These are phyloP conservation scores for Aureobasidium sp. DNA, from an alignment of 2,329 filamentous ascomycete genomes.

Conservation along the genomic window DNA sequence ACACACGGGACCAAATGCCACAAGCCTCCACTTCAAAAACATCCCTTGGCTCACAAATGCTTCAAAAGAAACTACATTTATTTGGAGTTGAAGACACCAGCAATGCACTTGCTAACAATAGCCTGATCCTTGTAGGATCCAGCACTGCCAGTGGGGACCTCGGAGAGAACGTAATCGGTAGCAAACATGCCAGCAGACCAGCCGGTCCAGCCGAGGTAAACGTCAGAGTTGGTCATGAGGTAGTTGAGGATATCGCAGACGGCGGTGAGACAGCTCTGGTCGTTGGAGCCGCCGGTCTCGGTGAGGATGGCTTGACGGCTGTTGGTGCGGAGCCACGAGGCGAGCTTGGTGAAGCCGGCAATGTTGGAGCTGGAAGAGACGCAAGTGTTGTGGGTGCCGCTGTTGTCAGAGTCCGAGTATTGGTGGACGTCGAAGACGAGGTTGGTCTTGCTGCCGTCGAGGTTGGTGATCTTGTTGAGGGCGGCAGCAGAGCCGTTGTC, in stretches of 20 bases:
- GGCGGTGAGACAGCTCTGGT: conserved; percentile 28
- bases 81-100: conserved; percentile 23
- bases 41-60: too few relatives aligned
- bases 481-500: conserved; percentile 25
- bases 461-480: conserved; percentile 24
- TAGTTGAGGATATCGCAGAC: conserved; percentile 30
- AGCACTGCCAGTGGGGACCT: conserved; percentile 23
- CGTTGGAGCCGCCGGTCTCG: conserved; percentile 35
- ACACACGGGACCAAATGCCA: too few relatives aligned
- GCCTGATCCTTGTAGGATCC: conserved; percentile 23
- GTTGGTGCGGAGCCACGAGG: conserved; percentile 32
- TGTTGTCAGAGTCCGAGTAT: conserved; percentile 35
- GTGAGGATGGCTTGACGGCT: conserved; percentile 34
- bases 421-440: conserved; percentile 38
- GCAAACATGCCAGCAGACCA: conserved; percentile 30
- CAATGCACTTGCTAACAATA: conserved; percentile 25
- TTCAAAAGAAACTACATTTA: neutral
- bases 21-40: too few relatives aligned
- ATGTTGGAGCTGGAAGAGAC: conserved; percentile 27
- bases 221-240: conserved; percentile 26
- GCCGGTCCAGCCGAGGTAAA: conserved; percentile 29
- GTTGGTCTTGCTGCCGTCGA: conserved; percentile 26
- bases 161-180: conserved; percentile 24
- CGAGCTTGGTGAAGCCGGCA: conserved; percentile 30
- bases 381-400: conserved; percentile 32